Percentiles rank a stretch among this genome's conserved stretches.
phyloP scores from a whole-genome alignment of 2,329 filamentous ascomycete genomes.

The Zasmidium cellare region DNA sequence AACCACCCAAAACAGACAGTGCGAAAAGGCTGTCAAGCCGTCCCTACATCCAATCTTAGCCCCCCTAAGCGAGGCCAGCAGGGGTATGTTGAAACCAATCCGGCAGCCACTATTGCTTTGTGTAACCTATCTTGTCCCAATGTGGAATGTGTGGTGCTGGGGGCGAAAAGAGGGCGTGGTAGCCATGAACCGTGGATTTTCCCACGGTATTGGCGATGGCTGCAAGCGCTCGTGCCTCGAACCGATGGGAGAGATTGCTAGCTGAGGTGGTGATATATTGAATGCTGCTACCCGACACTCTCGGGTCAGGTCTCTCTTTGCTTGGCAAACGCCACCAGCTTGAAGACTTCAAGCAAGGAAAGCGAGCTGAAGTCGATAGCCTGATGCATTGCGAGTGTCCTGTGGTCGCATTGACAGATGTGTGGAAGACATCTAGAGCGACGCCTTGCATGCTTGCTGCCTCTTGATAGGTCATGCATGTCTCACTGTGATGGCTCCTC shows the following conservation, averaged over 20 bases:
- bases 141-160: neutral
- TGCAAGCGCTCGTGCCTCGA: neutral
- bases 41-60: neutral
- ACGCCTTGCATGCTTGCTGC: neutral
- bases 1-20: neutral
- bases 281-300: neutral
- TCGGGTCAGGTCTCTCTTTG: neutral
- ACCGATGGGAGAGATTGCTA: neutral
- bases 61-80: neutral
- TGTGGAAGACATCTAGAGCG: neutral
- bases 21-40: neutral
- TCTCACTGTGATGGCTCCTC: neutral
- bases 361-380: neutral
- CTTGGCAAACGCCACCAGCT: neutral
- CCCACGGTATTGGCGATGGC: neutral
- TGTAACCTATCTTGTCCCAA: neutral
- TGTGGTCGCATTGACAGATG: neutral
- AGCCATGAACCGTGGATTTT: neutral
- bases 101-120: constrained; percentile 4
- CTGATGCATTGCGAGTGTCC: neutral
- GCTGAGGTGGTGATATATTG: neutral
- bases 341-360: neutral
- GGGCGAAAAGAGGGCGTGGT: too few relatives aligned
- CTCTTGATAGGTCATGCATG: neutral
- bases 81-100: neutral